Conservation (phyloP, 2,329 filamentous ascomycete genomes). For the Monascus ruber region DNA sequence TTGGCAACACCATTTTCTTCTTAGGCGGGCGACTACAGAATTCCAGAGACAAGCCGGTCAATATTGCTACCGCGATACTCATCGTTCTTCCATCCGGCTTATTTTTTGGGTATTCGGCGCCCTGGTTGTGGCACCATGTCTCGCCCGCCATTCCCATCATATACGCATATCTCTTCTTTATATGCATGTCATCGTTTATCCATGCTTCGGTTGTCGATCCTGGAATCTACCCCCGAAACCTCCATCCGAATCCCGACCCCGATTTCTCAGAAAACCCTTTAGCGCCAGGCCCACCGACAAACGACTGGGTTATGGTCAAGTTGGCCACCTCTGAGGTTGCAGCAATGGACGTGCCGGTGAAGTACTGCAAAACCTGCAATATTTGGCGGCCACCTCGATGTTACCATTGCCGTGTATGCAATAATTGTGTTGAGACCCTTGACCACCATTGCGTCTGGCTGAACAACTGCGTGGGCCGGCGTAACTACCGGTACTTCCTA, state of each 20-base stretch:
- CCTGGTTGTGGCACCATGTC: conserved; percentile 75
- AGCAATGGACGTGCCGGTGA: conserved; percentile 95
- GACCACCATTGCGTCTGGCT: conserved; percentile 99
- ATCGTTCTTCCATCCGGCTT: conserved; percentile 67
- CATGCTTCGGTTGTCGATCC: conserved; percentile 89
- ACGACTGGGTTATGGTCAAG: conserved; percentile 87
- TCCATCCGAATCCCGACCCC: conserved; percentile 73
- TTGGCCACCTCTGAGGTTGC: conserved; percentile 62
- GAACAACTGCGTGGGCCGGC: conserved; percentile 93
- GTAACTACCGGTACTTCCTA: conserved; percentile 98
- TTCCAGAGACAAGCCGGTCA: conserved; percentile 74
- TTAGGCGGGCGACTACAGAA: conserved; percentile 80
- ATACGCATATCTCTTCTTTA: conserved; percentile 82
- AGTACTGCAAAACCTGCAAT: conserved; percentile 95
- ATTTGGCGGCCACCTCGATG: conserved; percentile 94
- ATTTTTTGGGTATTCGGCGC: conserved; percentile 76
- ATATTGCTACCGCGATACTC: conserved; percentile 71
- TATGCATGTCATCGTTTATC: conserved; percentile 86
- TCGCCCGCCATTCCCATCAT: conserved; percentile 80
- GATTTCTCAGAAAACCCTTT: conserved; percentile 71
- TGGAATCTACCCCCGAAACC: conserved; percentile 82
- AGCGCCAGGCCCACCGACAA: conserved; percentile 69
- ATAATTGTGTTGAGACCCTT: conserved; percentile 93
- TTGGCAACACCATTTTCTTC: conserved; percentile 86
- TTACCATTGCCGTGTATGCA: conserved; percentile 92